phyloP scores from a whole-genome alignment of 192 early-diverging fungal species.

The Coemansia sp. region DNA sequence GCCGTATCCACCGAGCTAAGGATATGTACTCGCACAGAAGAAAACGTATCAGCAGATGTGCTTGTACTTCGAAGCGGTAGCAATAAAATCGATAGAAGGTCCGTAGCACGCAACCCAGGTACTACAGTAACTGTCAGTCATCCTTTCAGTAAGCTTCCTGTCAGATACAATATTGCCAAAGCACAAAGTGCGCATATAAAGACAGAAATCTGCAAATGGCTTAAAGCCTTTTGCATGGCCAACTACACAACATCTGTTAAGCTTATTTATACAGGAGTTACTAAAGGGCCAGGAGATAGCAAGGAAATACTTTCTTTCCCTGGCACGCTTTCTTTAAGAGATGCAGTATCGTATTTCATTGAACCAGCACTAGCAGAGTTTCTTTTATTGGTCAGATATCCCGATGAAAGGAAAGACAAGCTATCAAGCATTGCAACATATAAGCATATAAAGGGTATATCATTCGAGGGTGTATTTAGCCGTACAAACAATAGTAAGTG shows the following conservation, averaged over 20 bases:
- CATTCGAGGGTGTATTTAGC: conserved; percentile 28
- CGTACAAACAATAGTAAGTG: background rate
- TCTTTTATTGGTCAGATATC: conserved; percentile 10
- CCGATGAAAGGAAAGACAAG: background rate
- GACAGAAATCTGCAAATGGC: conserved; percentile 21
- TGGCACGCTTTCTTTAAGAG: conserved; percentile 7
- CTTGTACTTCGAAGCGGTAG: conserved; percentile 15
- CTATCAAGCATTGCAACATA: background rate
- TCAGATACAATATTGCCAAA: conserved; percentile 29
- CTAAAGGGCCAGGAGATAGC: background rate
- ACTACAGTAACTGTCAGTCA: conserved; percentile 31
- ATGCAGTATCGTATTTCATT: conserved; percentile 12
- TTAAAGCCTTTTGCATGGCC: conserved; percentile 17
- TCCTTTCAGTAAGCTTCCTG: conserved; percentile 30
- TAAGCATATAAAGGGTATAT: conserved; percentile 8
- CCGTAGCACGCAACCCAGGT: conserved; percentile 22
- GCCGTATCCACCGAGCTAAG: conserved; percentile 21
- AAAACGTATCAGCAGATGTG: conserved; percentile 10
- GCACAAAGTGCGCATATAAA: conserved; percentile 25
- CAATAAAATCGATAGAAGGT: background rate
- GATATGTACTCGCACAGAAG: conserved; percentile 21
- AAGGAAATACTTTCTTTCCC: conserved; percentile 6
- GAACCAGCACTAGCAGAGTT: conserved; percentile 1
- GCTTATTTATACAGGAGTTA: conserved; percentile 10
- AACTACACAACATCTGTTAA: conserved; percentile 18